These are phyloP conservation scores for Citrus medica DNA, from an alignment of 345 rosid species.

Conservation along the genomic window DNA sequence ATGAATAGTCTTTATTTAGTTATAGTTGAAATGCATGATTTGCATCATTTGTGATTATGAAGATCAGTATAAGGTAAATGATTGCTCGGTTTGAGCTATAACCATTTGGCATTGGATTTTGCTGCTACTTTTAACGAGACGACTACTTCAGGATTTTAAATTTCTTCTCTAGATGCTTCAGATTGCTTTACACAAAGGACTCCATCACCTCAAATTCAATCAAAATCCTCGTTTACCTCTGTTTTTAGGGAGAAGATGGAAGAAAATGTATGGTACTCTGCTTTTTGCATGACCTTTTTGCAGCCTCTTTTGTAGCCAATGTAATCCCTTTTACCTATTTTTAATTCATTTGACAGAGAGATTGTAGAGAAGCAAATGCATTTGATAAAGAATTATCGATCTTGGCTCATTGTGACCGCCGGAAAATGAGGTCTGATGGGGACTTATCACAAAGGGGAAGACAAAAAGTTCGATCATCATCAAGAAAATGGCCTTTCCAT, in stretches of 20 bases:
- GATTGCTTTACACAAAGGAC: conserved; percentile 32
- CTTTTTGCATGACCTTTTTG: conserved; percentile 5
- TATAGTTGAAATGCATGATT: background rate
- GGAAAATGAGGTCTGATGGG: conserved; percentile 27
- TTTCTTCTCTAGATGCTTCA: conserved; percentile 36
- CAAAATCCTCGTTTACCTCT: conserved; percentile 42
- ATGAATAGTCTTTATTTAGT: background rate
- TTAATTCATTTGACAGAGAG: conserved; percentile 39
- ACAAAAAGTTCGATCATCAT: conserved; percentile 27
- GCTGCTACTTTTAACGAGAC: background rate
- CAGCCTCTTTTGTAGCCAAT: conserved; percentile 3
- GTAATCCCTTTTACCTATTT: conserved; percentile 10
- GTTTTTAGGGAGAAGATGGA: conserved; percentile 42
- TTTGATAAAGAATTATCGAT: conserved; percentile 38
- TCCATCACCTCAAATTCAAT: conserved; percentile 27
- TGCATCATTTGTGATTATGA: background rate
- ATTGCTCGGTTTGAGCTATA: background rate
- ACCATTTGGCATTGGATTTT: background rate
- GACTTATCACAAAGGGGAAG: conserved; percentile 23
- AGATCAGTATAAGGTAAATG: background rate
- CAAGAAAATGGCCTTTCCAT: conserved; percentile 25
- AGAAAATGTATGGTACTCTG: conserved; percentile 46
- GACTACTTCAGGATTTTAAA: conserved; percentile 15
- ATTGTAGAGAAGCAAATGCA: conserved; percentile 26
- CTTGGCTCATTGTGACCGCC: conserved; percentile 24